Evolutionary conservation across 2,329 filamentous ascomycete species (phyloP).

Genomic region (Ceratocystis eucalypticola): DNA sequence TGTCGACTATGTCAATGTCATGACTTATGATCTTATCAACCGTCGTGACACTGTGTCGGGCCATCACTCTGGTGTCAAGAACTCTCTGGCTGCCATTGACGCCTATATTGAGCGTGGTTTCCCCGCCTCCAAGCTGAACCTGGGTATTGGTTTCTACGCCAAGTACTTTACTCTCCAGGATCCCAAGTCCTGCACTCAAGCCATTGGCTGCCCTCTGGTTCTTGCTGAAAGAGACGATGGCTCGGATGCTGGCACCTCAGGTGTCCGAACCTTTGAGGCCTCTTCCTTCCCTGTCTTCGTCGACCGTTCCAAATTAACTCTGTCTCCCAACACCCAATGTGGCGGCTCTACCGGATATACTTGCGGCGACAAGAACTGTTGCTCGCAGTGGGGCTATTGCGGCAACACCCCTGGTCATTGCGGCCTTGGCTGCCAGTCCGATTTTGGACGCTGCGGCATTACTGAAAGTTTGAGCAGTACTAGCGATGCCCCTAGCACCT

Average conservation of each 20-base stretch:
- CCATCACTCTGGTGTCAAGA: too few species aligned
- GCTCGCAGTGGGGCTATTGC: conserved; percentile 30
- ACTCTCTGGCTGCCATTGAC: too few species aligned
- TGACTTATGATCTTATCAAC: too few species aligned
- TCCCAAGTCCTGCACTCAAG: conserved; percentile 29
- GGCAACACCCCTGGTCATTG: neutral
- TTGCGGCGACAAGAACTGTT: conserved; percentile 40
- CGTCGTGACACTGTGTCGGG: too few species aligned
- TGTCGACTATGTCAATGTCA: too few species aligned
- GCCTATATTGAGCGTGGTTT: too few species aligned
- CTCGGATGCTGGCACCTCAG: neutral
- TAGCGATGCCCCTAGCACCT: too few species aligned
- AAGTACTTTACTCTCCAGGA: conserved; percentile 45
- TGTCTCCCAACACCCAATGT: neutral
- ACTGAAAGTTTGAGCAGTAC: too few species aligned
- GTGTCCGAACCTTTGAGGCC: neutral
- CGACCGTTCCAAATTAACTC: neutral
- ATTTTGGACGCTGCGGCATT: neutral
- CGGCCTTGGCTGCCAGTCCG: neutral
- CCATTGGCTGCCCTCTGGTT: conserved; percentile 40
- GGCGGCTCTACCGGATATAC: neutral
- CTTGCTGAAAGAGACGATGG: conserved; percentile 37
- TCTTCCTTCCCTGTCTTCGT: neutral
- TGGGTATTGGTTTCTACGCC: conserved; percentile 54
- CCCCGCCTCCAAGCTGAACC: conserved; percentile 35